These are phyloP conservation scores for Claviceps pazoutovae DNA, from an alignment of 2,329 filamentous ascomycete species.

Conservation along the genomic window DNA sequence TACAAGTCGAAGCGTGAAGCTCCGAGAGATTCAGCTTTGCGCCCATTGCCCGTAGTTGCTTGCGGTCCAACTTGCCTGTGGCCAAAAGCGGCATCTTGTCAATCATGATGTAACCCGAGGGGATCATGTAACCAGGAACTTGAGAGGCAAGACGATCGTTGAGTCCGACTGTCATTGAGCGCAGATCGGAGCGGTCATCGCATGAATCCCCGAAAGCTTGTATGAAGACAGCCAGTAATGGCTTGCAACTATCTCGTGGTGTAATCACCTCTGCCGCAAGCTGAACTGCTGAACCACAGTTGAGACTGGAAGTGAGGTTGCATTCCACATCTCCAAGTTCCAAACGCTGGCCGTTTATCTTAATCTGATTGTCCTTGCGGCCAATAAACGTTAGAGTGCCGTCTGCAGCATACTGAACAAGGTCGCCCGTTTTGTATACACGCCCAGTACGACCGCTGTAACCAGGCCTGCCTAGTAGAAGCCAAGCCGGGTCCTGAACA, in stretches of 20 bases:
- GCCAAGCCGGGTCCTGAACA: slow-evolving; percentile 15
- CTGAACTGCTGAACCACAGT: not conserved
- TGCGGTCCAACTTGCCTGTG: slow-evolving; percentile 2
- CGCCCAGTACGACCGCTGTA: slow-evolving; percentile 12
- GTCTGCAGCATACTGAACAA: slow-evolving; percentile 15
- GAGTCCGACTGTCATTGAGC: not conserved
- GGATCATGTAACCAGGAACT: slow-evolving; percentile 2
- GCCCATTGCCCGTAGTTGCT: not conserved
- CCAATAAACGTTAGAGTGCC: slow-evolving; percentile 28
- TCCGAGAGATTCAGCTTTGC: not conserved
- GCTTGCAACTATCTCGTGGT: slow-evolving; percentile 1
- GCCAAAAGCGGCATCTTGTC: slow-evolving; percentile 1
- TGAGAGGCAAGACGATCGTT: not conserved
- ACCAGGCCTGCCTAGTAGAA: not conserved
- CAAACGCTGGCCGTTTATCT: slow-evolving; percentile 30
- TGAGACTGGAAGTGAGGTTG: not conserved
- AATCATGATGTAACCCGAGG: slow-evolving; percentile 1
- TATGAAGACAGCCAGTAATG: slow-evolving; percentile 4
- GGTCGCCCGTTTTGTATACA: slow-evolving; percentile 13
- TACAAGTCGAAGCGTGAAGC: not conserved
- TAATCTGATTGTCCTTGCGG: slow-evolving; percentile 40
- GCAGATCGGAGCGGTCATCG: no score
- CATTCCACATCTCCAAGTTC: slow-evolving; percentile 7
- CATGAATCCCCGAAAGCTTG: not conserved
- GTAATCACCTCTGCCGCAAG: slow-evolving; percentile 5